Conservation (phyloP, 2,329 filamentous ascomycete genomes). For the Aspergillus hiratsukae region DNA sequence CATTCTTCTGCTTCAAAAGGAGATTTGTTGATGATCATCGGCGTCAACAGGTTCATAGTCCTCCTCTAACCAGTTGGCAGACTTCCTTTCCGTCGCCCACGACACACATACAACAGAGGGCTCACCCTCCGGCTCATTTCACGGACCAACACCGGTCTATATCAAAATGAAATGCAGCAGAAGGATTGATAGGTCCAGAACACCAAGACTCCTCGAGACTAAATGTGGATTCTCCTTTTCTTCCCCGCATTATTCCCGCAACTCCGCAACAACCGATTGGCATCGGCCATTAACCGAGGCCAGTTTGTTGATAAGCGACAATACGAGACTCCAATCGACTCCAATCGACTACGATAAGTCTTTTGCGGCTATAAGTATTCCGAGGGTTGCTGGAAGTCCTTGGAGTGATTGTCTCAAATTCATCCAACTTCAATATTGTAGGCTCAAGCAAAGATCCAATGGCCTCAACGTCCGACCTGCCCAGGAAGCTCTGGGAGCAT, state of each 20-base stretch:
- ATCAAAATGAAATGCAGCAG: neutral
- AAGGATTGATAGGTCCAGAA: neutral
- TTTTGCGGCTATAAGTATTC: neutral
- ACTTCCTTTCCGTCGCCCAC: no score
- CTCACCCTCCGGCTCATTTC: neutral
- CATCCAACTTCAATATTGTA: neutral
- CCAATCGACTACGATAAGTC: neutral
- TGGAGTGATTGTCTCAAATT: neutral
- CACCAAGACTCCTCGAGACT: no score
- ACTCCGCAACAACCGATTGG: neutral
- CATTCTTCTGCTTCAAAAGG: neutral
- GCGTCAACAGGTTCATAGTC: neutral
- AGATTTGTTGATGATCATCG: neutral
- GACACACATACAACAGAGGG: neutral
- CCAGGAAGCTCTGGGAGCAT: slow-evolving; percentile 66
- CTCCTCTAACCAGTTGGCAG: neutral
- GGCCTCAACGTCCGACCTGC: slow-evolving; percentile 23
- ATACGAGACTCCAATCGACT: neutral
- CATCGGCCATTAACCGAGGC: neutral
- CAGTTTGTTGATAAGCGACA: neutral
- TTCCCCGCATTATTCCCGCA: neutral
- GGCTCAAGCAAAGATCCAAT: slow-evolving; percentile 4
- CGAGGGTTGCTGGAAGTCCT: neutral
- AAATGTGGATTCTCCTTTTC: neutral
- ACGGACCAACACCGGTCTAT: neutral